These are phyloP conservation scores for Rhododendron mucronatum DNA, from an alignment of 148 eudicot species.

Conservation along the genomic window DNA sequence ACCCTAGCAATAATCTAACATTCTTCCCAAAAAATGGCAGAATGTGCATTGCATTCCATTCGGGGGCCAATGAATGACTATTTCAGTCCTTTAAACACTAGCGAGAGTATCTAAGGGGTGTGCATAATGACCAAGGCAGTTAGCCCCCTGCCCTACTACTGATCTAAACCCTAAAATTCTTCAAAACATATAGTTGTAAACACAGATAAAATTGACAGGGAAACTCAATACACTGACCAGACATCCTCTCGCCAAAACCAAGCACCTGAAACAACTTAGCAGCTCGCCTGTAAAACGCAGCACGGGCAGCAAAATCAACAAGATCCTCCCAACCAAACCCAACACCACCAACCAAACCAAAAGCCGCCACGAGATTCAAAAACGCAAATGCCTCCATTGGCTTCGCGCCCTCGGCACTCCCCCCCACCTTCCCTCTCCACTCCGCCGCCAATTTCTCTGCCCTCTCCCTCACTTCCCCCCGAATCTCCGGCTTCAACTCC, in stretches of 20 bases:
- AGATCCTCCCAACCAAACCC: conserved; percentile 24
- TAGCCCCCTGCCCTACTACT: too few relatives aligned
- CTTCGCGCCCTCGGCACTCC: background rate
- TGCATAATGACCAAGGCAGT: background rate
- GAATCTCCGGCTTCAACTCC: conserved; percentile 19
- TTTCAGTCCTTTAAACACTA: too few relatives aligned
- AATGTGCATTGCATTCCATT: too few relatives aligned
- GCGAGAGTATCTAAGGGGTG: background rate
- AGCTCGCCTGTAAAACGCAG: conserved; percentile 8
- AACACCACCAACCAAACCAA: conserved; percentile 19
- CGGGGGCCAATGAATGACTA: too few relatives aligned
- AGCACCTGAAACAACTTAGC: conserved; percentile 24
- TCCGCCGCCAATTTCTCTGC: conserved; percentile 27
- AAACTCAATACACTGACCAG: conserved; percentile 25
- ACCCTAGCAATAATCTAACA: too few relatives aligned
- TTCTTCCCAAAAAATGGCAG: background rate
- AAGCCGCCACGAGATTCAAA: conserved; percentile 32
- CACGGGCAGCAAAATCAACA: conserved; percentile 18
- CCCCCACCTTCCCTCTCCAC: conserved; percentile 27
- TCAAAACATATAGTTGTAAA: background rate
- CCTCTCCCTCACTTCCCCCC: conserved; percentile 21
- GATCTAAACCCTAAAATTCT: too few relatives aligned
- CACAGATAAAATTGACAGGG: too few relatives aligned
- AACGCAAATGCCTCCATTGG: conserved; percentile 26
- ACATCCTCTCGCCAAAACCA: conserved; percentile 21